Evolutionary conservation across 2,329 filamentous ascomycete genomes (phyloP).

Genomic region (Cercospora sp.): DNA sequence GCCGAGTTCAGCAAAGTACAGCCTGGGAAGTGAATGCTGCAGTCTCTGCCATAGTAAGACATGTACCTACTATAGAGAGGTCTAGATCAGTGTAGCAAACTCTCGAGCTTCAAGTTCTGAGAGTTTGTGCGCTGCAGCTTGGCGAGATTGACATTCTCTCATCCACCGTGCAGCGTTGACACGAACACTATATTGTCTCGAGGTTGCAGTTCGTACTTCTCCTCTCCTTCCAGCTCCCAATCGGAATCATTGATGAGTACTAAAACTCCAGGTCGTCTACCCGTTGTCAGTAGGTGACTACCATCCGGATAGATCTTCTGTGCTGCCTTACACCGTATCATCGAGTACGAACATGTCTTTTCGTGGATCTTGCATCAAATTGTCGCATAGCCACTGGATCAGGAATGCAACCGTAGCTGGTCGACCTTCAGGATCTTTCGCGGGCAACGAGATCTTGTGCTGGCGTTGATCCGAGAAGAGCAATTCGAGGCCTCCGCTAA

Average conservation of each 20-base stretch:
- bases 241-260: conserved; percentile 97
- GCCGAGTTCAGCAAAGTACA: neutral
- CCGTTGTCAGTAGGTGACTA: neutral
- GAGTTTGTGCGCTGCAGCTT: neutral
- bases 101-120: neutral
- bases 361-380: conserved; percentile 80
- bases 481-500: conserved; percentile 84
- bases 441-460: conserved; percentile 69
- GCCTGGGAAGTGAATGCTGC: neutral
- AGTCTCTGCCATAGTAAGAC: neutral
- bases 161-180: conserved; percentile 93
- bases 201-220: conserved; percentile 77
- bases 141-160: conserved; percentile 28
- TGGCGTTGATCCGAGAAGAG: conserved; percentile 82
- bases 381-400: conserved; percentile 73
- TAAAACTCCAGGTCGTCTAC: conserved; percentile 87
- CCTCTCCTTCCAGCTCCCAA: conserved; percentile 97
- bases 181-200: conserved; percentile 93
- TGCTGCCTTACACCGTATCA: conserved; percentile 66
- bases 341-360: conserved; percentile 90
- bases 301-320: neutral
- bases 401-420: conserved; percentile 72
- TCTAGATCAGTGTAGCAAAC: neutral
- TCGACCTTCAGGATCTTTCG: conserved; percentile 58
- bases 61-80: neutral